Conservation (phyloP, 208 protist genomes). For the Trypanosoma rangeli region DNA sequence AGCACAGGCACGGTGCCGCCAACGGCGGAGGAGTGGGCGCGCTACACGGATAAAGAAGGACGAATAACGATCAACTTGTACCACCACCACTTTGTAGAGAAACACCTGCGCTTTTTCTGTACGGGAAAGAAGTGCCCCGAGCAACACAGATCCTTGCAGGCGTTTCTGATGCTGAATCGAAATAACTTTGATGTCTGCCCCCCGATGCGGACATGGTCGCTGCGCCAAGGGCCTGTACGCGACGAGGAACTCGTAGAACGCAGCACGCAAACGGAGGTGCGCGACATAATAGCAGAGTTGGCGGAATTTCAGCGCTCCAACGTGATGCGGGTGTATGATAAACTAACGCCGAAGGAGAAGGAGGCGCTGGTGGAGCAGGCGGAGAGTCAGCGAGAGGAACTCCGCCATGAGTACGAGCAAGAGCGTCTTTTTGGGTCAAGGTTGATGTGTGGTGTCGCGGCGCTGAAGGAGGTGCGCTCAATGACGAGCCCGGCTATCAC, state of each 20-base stretch:
- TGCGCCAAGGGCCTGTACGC: constrained; percentile 31
- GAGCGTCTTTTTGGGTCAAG: constrained; percentile 51
- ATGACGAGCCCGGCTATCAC: constrained; percentile 36
- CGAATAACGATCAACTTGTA: constrained; percentile 62
- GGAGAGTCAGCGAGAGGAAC: constrained; percentile 8
- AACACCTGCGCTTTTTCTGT: constrained; percentile 19
- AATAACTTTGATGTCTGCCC: constrained; percentile 36
- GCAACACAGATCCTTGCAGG: constrained; percentile 5
- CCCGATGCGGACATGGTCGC: constrained; percentile 24
- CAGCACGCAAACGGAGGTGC: constrained; percentile 17
- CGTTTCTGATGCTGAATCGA: constrained; percentile 27
- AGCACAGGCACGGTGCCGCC: constrained; percentile 36
- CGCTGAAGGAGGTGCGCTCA: constrained; percentile 60
- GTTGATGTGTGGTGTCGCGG: constrained; percentile 46
- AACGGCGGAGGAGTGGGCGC: constrained; percentile 43
- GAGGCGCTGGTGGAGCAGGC: constrained; percentile 29
- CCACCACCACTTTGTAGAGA: constrained; percentile 16
- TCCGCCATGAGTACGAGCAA: constrained; percentile 34
- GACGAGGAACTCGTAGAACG: constrained; percentile 36
- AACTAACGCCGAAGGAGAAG: constrained; percentile 40
- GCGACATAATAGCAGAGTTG: constrained; percentile 23
- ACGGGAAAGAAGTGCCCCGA: background rate
- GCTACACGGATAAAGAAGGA: constrained; percentile 55
- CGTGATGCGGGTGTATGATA: constrained; percentile 26
- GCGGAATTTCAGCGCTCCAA: constrained; percentile 15